A percentile compares a stretch with the other conserved stretches of the same genome.
Evolutionary conservation across 441 rosid species (phyloP).

Genomic region (Hura crepitans): DNA sequence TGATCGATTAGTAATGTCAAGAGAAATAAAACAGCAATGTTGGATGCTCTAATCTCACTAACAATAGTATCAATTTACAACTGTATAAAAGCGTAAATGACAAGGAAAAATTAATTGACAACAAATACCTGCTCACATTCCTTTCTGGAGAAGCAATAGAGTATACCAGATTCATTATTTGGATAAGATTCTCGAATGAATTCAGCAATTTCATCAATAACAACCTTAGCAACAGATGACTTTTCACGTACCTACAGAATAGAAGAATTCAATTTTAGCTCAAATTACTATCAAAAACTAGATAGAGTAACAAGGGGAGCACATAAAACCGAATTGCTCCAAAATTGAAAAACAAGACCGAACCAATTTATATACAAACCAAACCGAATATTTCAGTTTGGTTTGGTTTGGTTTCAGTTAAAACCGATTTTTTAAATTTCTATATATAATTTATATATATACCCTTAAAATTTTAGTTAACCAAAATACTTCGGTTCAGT

Average conservation of each 20-base stretch:
- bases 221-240: slow-evolving; percentile 74
- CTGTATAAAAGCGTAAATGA: background rate
- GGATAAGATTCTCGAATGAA: slow-evolving; percentile 75
- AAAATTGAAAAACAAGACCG: no score
- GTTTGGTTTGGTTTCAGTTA: no score
- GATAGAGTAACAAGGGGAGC: no score
- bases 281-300: slow-evolving; percentile 12
- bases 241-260: slow-evolving; percentile 70
- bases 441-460: no score
- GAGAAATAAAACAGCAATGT: slow-evolving; percentile 1
- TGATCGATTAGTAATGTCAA: background rate
- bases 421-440: no score
- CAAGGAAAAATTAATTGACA: slow-evolving; percentile 8
- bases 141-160: slow-evolving; percentile 93
- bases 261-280: slow-evolving; percentile 8
- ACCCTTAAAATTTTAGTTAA: no score
- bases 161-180: slow-evolving; percentile 89
- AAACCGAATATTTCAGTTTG: no score
- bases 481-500: no score
- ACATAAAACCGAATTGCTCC: no score
- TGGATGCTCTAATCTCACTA: slow-evolving; percentile 5
- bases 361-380: no score
- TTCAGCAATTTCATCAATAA: slow-evolving; percentile 82
- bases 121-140: slow-evolving; percentile 87
- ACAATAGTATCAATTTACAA: background rate